These are phyloP conservation scores for Trypanosoma lewisi DNA, from an alignment of 208 protist genomes.

Conservation along the genomic window DNA sequence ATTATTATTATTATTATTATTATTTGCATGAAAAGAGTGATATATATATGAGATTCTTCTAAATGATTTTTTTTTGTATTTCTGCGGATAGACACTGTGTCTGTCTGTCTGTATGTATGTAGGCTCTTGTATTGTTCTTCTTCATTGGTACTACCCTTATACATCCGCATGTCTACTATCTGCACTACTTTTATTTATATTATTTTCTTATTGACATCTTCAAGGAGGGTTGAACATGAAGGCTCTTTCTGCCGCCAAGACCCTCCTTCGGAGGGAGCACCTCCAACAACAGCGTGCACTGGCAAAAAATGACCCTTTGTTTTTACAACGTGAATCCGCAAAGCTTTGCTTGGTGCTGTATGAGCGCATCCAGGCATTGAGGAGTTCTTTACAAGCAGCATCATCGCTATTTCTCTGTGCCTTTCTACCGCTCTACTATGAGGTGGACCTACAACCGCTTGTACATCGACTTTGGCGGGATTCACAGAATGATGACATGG, in stretches of 20 bases:
- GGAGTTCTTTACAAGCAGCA: background rate
- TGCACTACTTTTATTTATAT: too few species aligned
- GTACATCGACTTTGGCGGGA: conserved; percentile 52
- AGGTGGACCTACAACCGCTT: conserved; percentile 61
- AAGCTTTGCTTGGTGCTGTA: conserved; percentile 43
- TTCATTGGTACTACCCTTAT: too few species aligned
- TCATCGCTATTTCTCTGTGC: conserved; percentile 45
- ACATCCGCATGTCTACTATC: too few species aligned
- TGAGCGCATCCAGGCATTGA: conserved; percentile 28
- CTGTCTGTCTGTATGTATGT: too few species aligned
- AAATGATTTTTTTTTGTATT: too few species aligned
- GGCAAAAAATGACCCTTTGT: conserved; percentile 35
- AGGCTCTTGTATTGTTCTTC: too few species aligned
- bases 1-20: too few species aligned
- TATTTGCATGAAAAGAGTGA: too few species aligned
- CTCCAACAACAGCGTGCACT: conserved; percentile 37
- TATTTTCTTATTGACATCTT: too few species aligned
- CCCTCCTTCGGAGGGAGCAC: conserved; percentile 31
- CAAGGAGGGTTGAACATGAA: too few species aligned
- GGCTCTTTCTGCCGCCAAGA: conserved; percentile 25
- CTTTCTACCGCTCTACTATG: conserved; percentile 77
- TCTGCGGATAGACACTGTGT: too few species aligned
- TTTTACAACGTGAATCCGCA: conserved; percentile 31
- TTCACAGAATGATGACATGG: background rate
- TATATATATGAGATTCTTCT: too few species aligned